A percentile compares a stretch with the other conserved stretches of the same genome.
phyloP scores from a whole-genome alignment of 495 filamentous ascomycete genomes.

The Thozetella sp. region DNA sequence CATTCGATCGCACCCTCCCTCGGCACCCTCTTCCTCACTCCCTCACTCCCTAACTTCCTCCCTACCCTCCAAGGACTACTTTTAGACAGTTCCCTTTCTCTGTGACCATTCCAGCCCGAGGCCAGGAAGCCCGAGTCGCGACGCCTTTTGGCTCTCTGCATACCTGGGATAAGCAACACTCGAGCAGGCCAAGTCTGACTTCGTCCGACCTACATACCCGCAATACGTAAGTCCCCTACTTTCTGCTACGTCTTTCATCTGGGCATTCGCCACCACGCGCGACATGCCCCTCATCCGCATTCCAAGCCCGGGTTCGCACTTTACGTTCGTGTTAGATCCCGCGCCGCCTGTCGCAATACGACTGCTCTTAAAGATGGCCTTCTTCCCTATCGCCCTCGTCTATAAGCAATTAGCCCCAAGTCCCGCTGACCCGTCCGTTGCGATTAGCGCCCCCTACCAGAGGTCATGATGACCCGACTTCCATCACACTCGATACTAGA shows the following conservation, averaged over 20 bases:
- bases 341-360: background rate
- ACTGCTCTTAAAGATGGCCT: background rate
- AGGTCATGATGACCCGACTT: constrained; percentile 23
- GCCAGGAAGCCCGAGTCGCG: background rate
- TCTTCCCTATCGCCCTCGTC: background rate
- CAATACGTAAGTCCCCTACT: background rate
- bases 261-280: background rate
- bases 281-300: background rate
- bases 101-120: constrained; percentile 13
- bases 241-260: background rate
- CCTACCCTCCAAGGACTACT: background rate
- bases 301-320: background rate
- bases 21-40: constrained; percentile 4
- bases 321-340: background rate
- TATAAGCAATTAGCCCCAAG: too few relatives aligned
- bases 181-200: background rate
- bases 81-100: background rate
- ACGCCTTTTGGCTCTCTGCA: background rate
- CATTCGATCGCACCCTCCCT: constrained; percentile 9
- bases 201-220: background rate
- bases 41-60: background rate
- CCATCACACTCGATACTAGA: constrained; percentile 7
- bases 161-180: background rate
- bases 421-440: background rate
- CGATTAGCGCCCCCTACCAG: constrained; percentile 1